Percentiles rank a stretch among this genome's conserved stretches.
phyloP scores from a whole-genome alignment of 768 basidiomycete species.

The Ramaria sp. region DNA sequence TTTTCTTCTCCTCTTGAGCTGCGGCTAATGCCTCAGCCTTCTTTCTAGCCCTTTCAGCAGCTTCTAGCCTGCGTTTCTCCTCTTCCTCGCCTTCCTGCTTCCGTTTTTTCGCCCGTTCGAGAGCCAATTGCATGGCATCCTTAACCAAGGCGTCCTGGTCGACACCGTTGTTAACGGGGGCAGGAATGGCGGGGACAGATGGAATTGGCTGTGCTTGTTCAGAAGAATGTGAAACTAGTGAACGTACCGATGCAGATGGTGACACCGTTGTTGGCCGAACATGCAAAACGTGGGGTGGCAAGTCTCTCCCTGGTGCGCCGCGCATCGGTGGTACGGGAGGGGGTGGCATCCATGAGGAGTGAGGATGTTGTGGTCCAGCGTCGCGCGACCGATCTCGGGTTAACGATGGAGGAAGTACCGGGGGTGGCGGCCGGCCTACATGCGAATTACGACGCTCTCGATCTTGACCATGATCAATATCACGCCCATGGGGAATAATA shows the following conservation, averaged over 20 bases:
- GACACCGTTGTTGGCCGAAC: slow-evolving; percentile 11
- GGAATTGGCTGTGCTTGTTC: slow-evolving; percentile 61
- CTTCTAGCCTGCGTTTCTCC: slow-evolving; percentile 42
- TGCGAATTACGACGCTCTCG: slow-evolving; percentile 29
- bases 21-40: slow-evolving; percentile 44
- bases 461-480: slow-evolving; percentile 9
- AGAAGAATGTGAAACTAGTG: slow-evolving; percentile 22
- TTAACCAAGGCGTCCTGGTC: slow-evolving; percentile 19
- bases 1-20: slow-evolving; percentile 62
- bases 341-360: slow-evolving; percentile 31
- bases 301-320: background rate
- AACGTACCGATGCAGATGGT: slow-evolving; percentile 2
- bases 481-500: background rate
- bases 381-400: slow-evolving; percentile 27
- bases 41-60: slow-evolving; percentile 54
- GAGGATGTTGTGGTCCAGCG: slow-evolving; percentile 42
- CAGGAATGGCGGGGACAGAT: slow-evolving; percentile 1
- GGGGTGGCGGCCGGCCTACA: slow-evolving; percentile 45
- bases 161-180: background rate
- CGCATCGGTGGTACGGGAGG: slow-evolving; percentile 12
- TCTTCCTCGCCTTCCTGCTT: slow-evolving; percentile 78
- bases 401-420: slow-evolving; percentile 14
- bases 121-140: slow-evolving; percentile 63
- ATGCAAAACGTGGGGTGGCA: background rate
- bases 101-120: slow-evolving; percentile 71